phyloP scores from a whole-genome alignment of 768 basidiomycete species.

The Hysterangium stoloniferum region DNA sequence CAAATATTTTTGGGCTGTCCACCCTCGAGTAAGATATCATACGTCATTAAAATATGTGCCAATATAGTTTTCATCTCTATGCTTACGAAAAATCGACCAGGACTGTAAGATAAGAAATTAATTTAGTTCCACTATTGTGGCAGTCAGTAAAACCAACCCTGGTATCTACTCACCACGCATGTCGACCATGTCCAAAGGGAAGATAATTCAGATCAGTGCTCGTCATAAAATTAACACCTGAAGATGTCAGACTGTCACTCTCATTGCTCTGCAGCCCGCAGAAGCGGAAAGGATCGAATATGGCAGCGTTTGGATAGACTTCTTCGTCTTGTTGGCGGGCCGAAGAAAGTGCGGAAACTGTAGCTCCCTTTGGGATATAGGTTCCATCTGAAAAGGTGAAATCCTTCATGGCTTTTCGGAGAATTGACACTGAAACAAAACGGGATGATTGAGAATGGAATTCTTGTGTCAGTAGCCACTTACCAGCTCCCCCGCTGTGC shows the following conservation, averaged over 20 bases:
- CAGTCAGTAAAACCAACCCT: too few species aligned
- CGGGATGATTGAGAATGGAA: not conserved
- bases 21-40: not conserved
- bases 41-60: not conserved
- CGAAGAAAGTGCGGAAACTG: not conserved
- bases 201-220: not conserved
- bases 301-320: slow-evolving; percentile 13
- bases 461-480: slow-evolving; percentile 8
- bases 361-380: slow-evolving; percentile 10
- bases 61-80: not conserved
- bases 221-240: not conserved
- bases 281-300: not conserved
- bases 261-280: too few species aligned
- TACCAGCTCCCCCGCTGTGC: slow-evolving; percentile 19
- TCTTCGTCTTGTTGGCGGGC: slow-evolving; percentile 3
- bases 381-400: slow-evolving; percentile 12
- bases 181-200: slow-evolving; percentile 3
- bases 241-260: too few species aligned
- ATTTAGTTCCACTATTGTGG: not conserved
- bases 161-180: not conserved
- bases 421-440: slow-evolving; percentile 5
- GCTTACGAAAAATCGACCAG: slow-evolving; percentile 1
- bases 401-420: slow-evolving; percentile 6
- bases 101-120: not conserved
- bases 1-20: not conserved